phyloP scores from a whole-genome alignment of 2,329 filamentous ascomycete species.

The Orbilia oligospora region DNA sequence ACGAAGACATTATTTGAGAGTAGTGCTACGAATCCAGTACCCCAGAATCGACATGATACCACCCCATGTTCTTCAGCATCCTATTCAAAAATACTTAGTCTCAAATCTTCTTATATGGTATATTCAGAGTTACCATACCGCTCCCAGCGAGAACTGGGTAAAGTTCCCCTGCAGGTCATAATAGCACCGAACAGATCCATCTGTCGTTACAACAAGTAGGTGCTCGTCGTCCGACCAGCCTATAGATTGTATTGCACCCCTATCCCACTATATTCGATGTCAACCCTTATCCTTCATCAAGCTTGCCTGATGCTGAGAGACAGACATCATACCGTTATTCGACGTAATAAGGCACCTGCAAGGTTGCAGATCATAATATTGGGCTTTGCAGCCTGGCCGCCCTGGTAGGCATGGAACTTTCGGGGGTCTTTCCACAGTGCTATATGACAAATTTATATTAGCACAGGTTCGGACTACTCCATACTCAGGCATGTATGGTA shows the following conservation, averaged over 20 bases:
- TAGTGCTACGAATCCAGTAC: slow-evolving; percentile 90
- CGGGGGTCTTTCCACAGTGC: slow-evolving; percentile 89
- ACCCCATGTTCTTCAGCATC: slow-evolving; percentile 91
- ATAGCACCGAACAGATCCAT: slow-evolving; percentile 91
- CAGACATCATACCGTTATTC: slow-evolving; percentile 73
- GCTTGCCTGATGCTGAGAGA: slow-evolving; percentile 25
- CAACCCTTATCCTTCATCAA: slow-evolving; percentile 25
- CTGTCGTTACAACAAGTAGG: slow-evolving; percentile 86
- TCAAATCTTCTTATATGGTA: neutral
- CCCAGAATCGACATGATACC: slow-evolving; percentile 90
- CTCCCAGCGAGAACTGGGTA: slow-evolving; percentile 90
- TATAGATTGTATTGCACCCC: slow-evolving; percentile 85
- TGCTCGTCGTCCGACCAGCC: slow-evolving; percentile 98
- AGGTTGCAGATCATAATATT: slow-evolving; percentile 95
- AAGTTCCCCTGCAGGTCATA: slow-evolving; percentile 95
- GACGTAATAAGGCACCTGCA: slow-evolving; percentile 87
- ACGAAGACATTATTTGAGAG: slow-evolving; percentile 89
- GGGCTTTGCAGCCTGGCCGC: slow-evolving; percentile 80
- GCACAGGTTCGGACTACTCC: slow-evolving; percentile 1
- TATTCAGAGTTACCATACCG: slow-evolving; percentile 26
- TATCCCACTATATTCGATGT: slow-evolving; percentile 79
- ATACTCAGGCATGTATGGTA: neutral
- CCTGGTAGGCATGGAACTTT: slow-evolving; percentile 81
- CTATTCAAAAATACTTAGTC: slow-evolving; percentile 65
- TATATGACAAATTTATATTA: slow-evolving; percentile 66